Conservation (phyloP, 177 flowering plant genomes). For the Vitis hybrid region DNA sequence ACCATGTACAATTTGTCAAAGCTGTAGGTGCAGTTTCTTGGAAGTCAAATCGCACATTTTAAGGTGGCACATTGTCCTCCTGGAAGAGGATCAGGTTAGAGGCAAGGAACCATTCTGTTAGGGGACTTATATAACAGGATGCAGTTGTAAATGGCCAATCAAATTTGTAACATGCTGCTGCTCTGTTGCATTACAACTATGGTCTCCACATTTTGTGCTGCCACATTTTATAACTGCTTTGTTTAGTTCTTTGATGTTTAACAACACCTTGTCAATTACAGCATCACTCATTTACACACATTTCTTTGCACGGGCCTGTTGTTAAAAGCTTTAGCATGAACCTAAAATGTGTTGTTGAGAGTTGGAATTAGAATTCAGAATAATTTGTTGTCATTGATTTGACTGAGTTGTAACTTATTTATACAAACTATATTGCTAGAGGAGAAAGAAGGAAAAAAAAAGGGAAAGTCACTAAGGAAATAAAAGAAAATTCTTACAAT, state of each 20-base stretch:
- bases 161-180: neutral
- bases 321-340: no score
- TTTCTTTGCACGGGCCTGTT: no score
- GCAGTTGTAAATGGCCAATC: neutral
- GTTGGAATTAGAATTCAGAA: no score
- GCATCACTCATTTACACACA: neutral
- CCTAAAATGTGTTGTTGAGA: no score
- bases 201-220: neutral
- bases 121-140: neutral
- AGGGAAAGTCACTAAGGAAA: no score
- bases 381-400: no score
- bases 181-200: neutral
- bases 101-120: neutral
- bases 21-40: slow-evolving; percentile 2
- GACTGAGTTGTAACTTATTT: no score
- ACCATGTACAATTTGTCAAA: slow-evolving; percentile 16
- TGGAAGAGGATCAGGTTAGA: neutral
- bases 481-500: no score
- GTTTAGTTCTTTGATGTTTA: neutral
- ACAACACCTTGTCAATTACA: neutral
- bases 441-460: no score
- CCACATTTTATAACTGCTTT: neutral
- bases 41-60: neutral
- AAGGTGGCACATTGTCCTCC: neutral
- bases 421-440: no score